These are phyloP conservation scores for Magnolia kwangsiensis DNA, from an alignment of 164 flowering plant species.

Conservation along the genomic window DNA sequence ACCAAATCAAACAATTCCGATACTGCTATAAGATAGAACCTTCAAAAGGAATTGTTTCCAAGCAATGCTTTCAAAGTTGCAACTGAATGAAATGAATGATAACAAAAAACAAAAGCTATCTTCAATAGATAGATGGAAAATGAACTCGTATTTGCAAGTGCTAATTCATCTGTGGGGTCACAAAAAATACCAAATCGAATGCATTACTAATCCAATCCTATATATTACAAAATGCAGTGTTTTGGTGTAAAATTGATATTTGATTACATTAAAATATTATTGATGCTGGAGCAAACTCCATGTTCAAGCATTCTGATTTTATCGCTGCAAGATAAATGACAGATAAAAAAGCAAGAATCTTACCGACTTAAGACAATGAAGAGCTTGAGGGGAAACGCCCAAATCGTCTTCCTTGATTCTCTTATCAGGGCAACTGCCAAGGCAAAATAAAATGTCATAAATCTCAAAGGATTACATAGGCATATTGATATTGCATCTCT, in stretches of 20 bases:
- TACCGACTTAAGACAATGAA: slow-evolving; percentile 29
- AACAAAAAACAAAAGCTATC: neutral
- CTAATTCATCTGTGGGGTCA: neutral
- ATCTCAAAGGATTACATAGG: neutral
- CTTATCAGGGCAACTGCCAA: slow-evolving; percentile 38
- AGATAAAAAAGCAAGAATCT: neutral
- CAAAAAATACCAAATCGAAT: neutral
- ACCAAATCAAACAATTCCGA: slow-evolving; percentile 12
- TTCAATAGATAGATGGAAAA: neutral
- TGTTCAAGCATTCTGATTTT: neutral
- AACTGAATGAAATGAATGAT: neutral
- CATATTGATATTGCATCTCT: neutral
- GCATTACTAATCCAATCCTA: neutral
- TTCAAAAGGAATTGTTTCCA: slow-evolving; percentile 3
- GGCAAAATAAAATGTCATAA: slow-evolving; percentile 3
- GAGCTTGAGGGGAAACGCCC: slow-evolving; percentile 18
- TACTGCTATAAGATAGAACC: neutral
- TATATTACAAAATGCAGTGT: neutral
- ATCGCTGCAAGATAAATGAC: neutral
- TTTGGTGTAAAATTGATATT: neutral
- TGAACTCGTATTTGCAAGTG: neutral
- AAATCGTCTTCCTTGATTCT: slow-evolving; percentile 24
- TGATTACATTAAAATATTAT: neutral
- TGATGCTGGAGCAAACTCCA: neutral
- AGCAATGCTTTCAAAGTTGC: neutral